phyloP scores from a whole-genome alignment of 2,329 filamentous ascomycete genomes.

The Monosporascus sp. region DNA sequence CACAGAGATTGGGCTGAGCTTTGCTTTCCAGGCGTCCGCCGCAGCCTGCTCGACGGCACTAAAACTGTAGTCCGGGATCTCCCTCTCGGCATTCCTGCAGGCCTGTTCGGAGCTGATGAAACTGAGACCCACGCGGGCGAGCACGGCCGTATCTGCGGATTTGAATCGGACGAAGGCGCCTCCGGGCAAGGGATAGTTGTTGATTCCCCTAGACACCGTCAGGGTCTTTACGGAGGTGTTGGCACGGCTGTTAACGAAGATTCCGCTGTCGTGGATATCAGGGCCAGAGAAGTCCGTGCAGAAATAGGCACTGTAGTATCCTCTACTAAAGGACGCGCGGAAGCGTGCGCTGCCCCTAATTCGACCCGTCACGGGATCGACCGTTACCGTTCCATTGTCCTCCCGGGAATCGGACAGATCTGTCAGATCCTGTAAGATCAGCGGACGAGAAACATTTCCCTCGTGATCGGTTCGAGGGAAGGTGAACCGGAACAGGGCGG shows the following conservation, averaged over 20 bases:
- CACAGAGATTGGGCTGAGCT: constrained; percentile 53
- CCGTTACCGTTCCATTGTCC: constrained; percentile 49
- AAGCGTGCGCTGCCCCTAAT: constrained; percentile 60
- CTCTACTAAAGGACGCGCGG: constrained; percentile 58
- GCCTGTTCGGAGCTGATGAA: constrained; percentile 63
- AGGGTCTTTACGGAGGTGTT: constrained; percentile 41
- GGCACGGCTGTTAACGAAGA: constrained; percentile 54
- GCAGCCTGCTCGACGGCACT: constrained; percentile 45
- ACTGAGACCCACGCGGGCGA: constrained; percentile 62
- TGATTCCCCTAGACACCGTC: constrained; percentile 43
- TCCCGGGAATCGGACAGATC: constrained; percentile 58
- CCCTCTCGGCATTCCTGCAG: constrained; percentile 60
- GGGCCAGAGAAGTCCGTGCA: constrained; percentile 63
- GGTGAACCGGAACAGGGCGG: constrained; percentile 60
- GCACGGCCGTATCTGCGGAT: constrained; percentile 43
- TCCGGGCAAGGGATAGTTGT: constrained; percentile 49
- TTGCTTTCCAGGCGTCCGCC: constrained; percentile 52
- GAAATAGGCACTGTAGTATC: constrained; percentile 55
- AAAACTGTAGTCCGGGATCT: constrained; percentile 66
- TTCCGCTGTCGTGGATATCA: constrained; percentile 51
- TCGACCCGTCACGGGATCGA: constrained; percentile 51
- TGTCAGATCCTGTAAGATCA: constrained; percentile 60
- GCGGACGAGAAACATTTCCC: constrained; percentile 40
- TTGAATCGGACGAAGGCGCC: constrained; percentile 62
- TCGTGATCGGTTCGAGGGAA: constrained; percentile 42